phyloP scores from a whole-genome alignment of 768 basidiomycete genomes.

The Saitozyma sp. region DNA sequence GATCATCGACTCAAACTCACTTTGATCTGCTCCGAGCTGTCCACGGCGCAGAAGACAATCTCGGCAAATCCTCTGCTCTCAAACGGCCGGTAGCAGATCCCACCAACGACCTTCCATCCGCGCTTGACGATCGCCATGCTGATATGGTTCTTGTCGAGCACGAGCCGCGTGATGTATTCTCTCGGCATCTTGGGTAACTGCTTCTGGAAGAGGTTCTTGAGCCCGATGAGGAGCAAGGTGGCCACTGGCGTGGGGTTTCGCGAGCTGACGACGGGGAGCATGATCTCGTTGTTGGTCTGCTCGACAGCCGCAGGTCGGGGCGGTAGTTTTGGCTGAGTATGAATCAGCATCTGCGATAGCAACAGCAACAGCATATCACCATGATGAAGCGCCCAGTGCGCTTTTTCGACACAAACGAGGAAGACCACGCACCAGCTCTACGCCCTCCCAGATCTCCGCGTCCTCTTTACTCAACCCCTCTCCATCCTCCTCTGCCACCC shows the following conservation, averaged over 20 bases:
- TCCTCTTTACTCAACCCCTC: slow-evolving; percentile 21
- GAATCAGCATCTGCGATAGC: slow-evolving; percentile 20
- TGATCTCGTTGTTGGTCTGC: slow-evolving; percentile 76
- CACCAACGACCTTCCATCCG: slow-evolving; percentile 93
- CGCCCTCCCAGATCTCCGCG: slow-evolving; percentile 48
- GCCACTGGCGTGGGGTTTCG: slow-evolving; percentile 70
- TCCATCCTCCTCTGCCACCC: slow-evolving; percentile 68
- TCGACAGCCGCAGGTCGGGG: slow-evolving; percentile 81
- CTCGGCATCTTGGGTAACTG: slow-evolving; percentile 98
- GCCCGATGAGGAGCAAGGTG: slow-evolving; percentile 81
- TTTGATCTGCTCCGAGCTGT: slow-evolving; percentile 95
- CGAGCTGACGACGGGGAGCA: slow-evolving; percentile 79
- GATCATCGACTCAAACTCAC: slow-evolving; percentile 58
- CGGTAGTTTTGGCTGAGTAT: slow-evolving; percentile 49
- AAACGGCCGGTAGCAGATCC: slow-evolving; percentile 95
- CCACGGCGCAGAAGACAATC: slow-evolving; percentile 97
- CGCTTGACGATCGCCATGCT: slow-evolving; percentile 90
- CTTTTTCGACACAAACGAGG: not conserved
- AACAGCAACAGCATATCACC: slow-evolving; percentile 52
- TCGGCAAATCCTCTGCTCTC: slow-evolving; percentile 93
- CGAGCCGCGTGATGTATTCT: slow-evolving; percentile 94
- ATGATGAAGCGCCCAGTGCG: not conserved
- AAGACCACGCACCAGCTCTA: slow-evolving; percentile 44
- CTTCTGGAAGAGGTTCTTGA: slow-evolving; percentile 95
- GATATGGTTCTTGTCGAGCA: slow-evolving; percentile 89